These are phyloP conservation scores for Hypoxylon lenormandii DNA, from an alignment of 495 filamentous ascomycete genomes.

Conservation along the genomic window DNA sequence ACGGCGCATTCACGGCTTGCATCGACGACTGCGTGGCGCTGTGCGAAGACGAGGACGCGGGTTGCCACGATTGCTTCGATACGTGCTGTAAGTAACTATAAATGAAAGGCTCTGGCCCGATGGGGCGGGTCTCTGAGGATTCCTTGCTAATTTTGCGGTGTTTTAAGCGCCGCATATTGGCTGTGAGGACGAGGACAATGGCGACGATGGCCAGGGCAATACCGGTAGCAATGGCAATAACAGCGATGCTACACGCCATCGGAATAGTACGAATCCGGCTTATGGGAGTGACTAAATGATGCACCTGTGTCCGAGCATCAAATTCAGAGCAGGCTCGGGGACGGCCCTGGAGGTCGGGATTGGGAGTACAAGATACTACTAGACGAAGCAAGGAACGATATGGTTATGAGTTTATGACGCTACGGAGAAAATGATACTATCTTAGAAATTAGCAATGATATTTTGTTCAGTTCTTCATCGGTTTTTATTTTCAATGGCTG, in stretches of 20 bases:
- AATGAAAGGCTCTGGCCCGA: too few relatives aligned
- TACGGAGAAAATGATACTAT: slow-evolving; percentile 6
- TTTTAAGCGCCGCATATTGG: slow-evolving; percentile 5
- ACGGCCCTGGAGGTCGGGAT: slow-evolving; percentile 52
- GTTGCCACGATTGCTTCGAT: slow-evolving; percentile 5
- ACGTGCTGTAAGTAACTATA: slow-evolving; percentile 32
- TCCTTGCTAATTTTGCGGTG: slow-evolving; percentile 10
- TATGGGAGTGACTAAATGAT: not conserved
- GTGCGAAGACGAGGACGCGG: slow-evolving; percentile 3
- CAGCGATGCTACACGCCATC: not conserved
- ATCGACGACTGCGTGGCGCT: slow-evolving; percentile 19
- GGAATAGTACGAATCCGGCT: not conserved
- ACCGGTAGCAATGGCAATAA: not conserved
- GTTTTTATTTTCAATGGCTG: too few relatives aligned
- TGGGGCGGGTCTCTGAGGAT: not conserved
- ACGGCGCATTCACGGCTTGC: slow-evolving; percentile 3
- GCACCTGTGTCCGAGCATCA: not conserved
- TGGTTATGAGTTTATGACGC: not conserved
- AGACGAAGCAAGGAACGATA: not conserved
- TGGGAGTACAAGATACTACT: slow-evolving; percentile 23
- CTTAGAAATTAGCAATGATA: not conserved
- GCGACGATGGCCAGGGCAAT: not conserved
- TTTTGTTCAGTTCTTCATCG: not conserved
- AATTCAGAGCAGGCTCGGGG: slow-evolving; percentile 39
- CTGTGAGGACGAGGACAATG: slow-evolving; percentile 11